These are phyloP conservation scores for Tricholoma terreum DNA, from an alignment of 768 basidiomycete genomes.

Conservation along the genomic window DNA sequence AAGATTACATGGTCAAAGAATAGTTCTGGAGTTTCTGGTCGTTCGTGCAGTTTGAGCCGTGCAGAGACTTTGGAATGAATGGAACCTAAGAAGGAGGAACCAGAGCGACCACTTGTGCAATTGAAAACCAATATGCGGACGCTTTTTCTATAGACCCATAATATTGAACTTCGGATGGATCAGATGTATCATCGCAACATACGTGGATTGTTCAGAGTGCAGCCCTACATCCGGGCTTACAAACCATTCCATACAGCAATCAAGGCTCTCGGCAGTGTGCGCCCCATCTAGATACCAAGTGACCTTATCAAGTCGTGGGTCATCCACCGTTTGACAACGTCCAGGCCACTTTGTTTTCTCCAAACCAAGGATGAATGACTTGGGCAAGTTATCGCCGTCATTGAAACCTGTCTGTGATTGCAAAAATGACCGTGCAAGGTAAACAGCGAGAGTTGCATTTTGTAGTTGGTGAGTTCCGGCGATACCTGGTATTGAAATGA, in stretches of 20 bases:
- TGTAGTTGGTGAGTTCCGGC: conserved; percentile 82
- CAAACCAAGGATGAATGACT: conserved; percentile 59
- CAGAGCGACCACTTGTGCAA: conserved; percentile 89
- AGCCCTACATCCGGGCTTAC: conserved; percentile 56
- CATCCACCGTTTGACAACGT: conserved; percentile 81
- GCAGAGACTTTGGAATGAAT: conserved; percentile 51
- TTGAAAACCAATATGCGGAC: conserved; percentile 84
- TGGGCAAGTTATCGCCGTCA: conserved; percentile 39
- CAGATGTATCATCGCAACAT: conserved; percentile 6
- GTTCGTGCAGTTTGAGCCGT: conserved; percentile 42
- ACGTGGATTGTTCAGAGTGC: conserved; percentile 20
- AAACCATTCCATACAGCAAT: conserved; percentile 89
- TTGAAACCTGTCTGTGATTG: conserved; percentile 25
- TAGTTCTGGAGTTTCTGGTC: conserved; percentile 31
- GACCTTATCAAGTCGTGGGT: conserved; percentile 47
- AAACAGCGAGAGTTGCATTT: conserved; percentile 85
- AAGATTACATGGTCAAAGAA: conserved; percentile 90
- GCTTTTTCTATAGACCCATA: conserved; percentile 16
- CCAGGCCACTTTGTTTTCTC: conserved; percentile 85
- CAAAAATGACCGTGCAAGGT: conserved; percentile 68
- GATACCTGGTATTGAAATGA: conserved; percentile 51
- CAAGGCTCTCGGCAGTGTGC: conserved; percentile 88
- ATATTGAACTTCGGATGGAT: conserved; percentile 2
- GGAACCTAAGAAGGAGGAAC: conserved; percentile 60
- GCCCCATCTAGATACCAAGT: conserved; percentile 96